Evolutionary conservation across 73 alveolate genomes (phyloP).

Genomic region (Tetrahymena borealis): DNA sequence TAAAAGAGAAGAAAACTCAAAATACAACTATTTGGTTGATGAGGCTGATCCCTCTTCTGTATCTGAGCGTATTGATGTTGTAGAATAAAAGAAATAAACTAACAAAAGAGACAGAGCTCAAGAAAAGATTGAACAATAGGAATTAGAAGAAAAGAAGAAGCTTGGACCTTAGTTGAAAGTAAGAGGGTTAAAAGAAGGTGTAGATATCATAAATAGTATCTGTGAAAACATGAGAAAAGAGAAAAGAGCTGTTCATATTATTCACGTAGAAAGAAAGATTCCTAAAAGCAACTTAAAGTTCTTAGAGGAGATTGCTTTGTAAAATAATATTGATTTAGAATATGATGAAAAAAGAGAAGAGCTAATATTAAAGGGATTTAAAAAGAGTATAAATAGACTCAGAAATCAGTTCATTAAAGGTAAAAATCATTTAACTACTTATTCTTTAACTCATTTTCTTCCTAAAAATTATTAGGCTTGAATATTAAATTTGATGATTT

Average conservation of each 20-base stretch:
- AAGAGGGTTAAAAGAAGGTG: not conserved
- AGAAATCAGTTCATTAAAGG: not conserved
- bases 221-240: not conserved
- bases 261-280: not conserved
- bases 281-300: not conserved
- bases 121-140: not conserved
- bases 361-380: not conserved
- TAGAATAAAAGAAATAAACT: not conserved
- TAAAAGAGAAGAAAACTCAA: not conserved
- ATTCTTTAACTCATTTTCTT: not conserved
- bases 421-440: not conserved
- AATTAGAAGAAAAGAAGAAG: not conserved
- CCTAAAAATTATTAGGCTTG: not conserved
- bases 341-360: not conserved
- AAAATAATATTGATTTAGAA: not conserved
- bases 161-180: not conserved
- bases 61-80: not conserved
- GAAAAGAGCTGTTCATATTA: not conserved
- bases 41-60: not conserved
- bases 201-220: not conserved
- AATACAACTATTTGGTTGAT: not conserved
- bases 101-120: not conserved
- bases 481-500: not conserved
- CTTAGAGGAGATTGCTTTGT: not conserved
- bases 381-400: not conserved